A percentile compares a stretch with the other conserved stretches of the same genome.
Conservation (phyloP, 2,329 filamentous ascomycete species). For the Ophiostoma angusticollis region DNA sequence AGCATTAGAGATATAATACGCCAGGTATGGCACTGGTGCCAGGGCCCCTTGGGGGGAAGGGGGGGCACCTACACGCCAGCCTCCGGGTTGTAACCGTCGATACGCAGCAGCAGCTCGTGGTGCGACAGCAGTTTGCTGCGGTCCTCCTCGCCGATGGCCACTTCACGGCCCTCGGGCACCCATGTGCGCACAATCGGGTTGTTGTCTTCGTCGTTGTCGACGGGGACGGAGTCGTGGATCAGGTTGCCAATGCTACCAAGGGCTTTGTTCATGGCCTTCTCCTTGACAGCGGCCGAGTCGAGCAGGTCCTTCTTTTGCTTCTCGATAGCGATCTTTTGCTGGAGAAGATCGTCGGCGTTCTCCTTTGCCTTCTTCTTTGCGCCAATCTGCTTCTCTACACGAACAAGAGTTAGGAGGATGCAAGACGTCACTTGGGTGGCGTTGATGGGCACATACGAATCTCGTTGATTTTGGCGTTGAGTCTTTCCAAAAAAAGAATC, state of each 20-base stretch:
- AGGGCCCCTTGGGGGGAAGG: background rate
- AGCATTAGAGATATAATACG: too few species aligned
- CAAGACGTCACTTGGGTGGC: background rate
- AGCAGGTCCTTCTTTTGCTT: slow-evolving; percentile 72
- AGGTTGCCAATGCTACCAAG: slow-evolving; percentile 79
- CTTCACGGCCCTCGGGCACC: slow-evolving; percentile 61
- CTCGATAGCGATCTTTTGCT: slow-evolving; percentile 52
- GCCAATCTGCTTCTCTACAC: slow-evolving; percentile 15
- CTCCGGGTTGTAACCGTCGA: slow-evolving; percentile 88
- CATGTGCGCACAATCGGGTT: slow-evolving; percentile 67
- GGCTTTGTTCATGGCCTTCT: slow-evolving; percentile 60
- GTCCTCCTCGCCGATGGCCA: slow-evolving; percentile 45
- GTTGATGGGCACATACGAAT: slow-evolving; percentile 9
- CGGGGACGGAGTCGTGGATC: slow-evolving; percentile 76
- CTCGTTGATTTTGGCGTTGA: slow-evolving; percentile 75
- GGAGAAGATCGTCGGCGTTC: slow-evolving; percentile 65
- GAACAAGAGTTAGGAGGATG: background rate
- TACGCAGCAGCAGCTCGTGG: slow-evolving; percentile 78
- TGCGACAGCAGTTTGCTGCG: slow-evolving; percentile 64
- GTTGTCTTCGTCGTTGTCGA: slow-evolving; percentile 79
- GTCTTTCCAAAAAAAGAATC: too few species aligned
- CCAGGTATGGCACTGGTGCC: too few species aligned
- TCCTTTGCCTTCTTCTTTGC: slow-evolving; percentile 92
- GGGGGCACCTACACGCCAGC: slow-evolving; percentile 47
- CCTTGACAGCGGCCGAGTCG: slow-evolving; percentile 59